Conservation (phyloP, 108 stramenopile genomes). For the Cyclotella baltica region DNA sequence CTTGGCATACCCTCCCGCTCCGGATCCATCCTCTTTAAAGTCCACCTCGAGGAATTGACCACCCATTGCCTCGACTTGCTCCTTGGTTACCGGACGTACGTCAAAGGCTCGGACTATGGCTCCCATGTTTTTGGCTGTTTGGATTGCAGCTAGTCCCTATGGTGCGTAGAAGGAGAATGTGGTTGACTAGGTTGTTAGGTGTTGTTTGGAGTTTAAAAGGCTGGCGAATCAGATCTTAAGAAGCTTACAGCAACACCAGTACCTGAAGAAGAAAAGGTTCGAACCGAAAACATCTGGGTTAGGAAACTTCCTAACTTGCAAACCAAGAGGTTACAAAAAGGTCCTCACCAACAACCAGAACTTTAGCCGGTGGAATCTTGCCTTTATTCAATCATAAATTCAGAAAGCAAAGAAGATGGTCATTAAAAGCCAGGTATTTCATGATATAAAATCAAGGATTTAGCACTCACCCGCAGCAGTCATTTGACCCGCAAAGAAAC, state of each 20-base stretch:
- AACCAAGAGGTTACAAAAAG: neutral
- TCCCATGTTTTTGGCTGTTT: conserved; percentile 99
- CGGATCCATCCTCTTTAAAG: conserved; percentile 94
- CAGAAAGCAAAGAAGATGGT: too few species aligned
- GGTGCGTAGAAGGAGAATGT: neutral
- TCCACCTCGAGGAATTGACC: conserved; percentile 98
- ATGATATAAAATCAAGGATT: neutral
- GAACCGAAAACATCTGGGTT: neutral
- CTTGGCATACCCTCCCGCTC: conserved; percentile 99
- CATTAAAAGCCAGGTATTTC: neutral
- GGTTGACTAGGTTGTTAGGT: neutral
- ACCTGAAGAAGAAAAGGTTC: conserved; percentile 3
- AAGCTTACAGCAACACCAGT: conserved; percentile 85
- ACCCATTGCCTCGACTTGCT: conserved; percentile 99
- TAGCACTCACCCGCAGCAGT: conserved; percentile 51
- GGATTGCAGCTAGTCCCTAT: conserved; percentile 93
- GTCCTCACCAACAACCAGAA: conserved; percentile 94
- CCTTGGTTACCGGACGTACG: conserved; percentile 97
- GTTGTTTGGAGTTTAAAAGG: neutral
- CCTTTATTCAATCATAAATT: conserved; percentile 3
- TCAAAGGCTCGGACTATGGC: conserved; percentile 99
- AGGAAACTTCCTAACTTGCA: neutral
- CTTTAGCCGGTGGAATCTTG: conserved; percentile 98
- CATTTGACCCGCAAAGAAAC: conserved; percentile 95
- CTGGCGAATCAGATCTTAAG: neutral